These are phyloP conservation scores for Arthroderma uncinatum DNA, from an alignment of 2,329 filamentous ascomycete species.

Conservation along the genomic window DNA sequence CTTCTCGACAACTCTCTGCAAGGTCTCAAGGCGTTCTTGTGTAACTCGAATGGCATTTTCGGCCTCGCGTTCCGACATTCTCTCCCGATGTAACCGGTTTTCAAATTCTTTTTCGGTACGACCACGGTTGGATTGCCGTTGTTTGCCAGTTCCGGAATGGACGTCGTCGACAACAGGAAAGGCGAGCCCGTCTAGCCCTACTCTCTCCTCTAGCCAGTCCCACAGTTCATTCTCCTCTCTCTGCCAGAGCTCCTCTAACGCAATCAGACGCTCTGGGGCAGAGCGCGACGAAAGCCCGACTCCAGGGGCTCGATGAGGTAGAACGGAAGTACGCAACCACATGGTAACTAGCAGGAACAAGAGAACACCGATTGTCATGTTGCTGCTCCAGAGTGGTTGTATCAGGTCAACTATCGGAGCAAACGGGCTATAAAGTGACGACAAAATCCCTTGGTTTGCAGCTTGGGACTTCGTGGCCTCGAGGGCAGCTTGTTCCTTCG, in stretches of 20 bases:
- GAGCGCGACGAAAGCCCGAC: conserved; percentile 32
- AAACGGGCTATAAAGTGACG: conserved; percentile 60
- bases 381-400: conserved; percentile 60
- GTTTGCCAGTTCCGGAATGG: conserved; percentile 28
- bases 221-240: conserved; percentile 79
- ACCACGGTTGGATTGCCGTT: conserved; percentile 28
- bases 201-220: conserved; percentile 84
- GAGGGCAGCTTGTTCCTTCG: conserved; percentile 35
- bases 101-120: conserved; percentile 39
- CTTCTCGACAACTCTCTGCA: conserved; percentile 62
- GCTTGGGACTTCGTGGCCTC: conserved; percentile 30
- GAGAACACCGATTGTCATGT: conserved; percentile 65
- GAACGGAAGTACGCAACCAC: conserved; percentile 50
- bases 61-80: conserved; percentile 62
- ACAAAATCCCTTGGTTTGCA: conserved; percentile 66
- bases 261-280: conserved; percentile 57
- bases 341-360: conserved; percentile 61
- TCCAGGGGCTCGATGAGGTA: conserved; percentile 27
- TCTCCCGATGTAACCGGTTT: conserved; percentile 49
- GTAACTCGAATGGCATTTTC: conserved; percentile 74
- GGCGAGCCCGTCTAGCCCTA: conserved; percentile 53
- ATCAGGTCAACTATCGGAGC: conserved; percentile 60
- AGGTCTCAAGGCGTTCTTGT: conserved; percentile 65
- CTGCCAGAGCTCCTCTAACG: conserved; percentile 89
- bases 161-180: conserved; percentile 25